Conservation (phyloP, 192 early-diverging fungal species). For the Entomortierella chlamydospora region DNA sequence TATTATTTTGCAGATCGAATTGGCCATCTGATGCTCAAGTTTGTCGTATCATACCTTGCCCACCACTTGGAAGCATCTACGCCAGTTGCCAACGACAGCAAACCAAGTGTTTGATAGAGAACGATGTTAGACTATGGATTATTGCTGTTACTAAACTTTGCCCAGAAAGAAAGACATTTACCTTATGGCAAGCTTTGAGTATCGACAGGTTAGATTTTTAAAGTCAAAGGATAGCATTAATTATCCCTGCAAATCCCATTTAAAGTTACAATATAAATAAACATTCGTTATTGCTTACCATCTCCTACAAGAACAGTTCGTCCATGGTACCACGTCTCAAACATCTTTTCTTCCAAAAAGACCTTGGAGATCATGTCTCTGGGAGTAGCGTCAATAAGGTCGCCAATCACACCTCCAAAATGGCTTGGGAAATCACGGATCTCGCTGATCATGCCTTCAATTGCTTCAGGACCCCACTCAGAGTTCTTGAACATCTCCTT, state of each 20-base stretch:
- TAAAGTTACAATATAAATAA: no score
- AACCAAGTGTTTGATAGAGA: background rate
- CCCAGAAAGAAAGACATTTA: no score
- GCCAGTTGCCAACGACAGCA: background rate
- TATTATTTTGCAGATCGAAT: no score
- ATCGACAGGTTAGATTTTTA: background rate
- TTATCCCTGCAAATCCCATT: no score
- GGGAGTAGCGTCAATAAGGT: conserved; percentile 26
- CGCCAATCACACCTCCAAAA: conserved; percentile 7
- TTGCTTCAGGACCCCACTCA: conserved; percentile 27
- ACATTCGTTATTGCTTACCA: background rate
- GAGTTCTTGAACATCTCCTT: conserved; percentile 17
- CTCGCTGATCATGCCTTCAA: conserved; percentile 1
- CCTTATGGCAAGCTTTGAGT: conserved; percentile 14
- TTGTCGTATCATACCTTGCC: background rate
- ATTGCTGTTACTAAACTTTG: no score
- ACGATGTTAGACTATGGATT: no score
- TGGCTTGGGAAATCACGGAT: background rate
- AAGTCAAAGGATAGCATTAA: background rate
- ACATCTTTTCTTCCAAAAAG: conserved; percentile 21
- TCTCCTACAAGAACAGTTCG: conserved; percentile 28
- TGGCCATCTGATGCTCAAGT: no score
- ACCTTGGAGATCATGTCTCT: conserved; percentile 11
- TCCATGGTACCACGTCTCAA: conserved; percentile 33
- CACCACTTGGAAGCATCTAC: conserved; percentile 20